Evolutionary conservation across 2,329 filamentous ascomycete genomes (phyloP).

Genomic region (Apiospora hydei): DNA sequence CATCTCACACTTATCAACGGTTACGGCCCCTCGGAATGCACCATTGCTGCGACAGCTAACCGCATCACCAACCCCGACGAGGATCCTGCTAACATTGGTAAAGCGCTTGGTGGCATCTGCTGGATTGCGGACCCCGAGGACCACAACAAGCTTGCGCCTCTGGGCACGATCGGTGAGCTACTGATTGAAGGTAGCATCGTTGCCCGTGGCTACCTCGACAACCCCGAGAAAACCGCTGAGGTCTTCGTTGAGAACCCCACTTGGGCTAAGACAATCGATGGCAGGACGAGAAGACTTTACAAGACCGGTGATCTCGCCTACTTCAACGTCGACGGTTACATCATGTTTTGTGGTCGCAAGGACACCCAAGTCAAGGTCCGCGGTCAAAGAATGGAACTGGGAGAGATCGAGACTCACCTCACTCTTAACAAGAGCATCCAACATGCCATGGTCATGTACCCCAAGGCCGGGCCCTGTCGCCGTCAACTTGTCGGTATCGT

Average conservation of each 20-base stretch:
- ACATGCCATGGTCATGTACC: constrained; percentile 11
- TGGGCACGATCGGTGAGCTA: constrained; percentile 31
- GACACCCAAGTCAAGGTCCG: constrained; percentile 51
- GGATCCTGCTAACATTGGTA: constrained; percentile 15
- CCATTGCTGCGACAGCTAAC: neutral
- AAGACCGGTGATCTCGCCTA: constrained; percentile 33
- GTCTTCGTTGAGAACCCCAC: constrained; percentile 36
- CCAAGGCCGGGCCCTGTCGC: constrained; percentile 4
- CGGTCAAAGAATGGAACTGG: constrained; percentile 51
- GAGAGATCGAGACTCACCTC: constrained; percentile 44
- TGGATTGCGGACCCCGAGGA: constrained; percentile 29
- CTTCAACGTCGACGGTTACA: constrained; percentile 41
- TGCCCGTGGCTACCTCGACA: constrained; percentile 42
- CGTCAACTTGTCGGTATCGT: constrained; percentile 21
- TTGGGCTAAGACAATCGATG: neutral
- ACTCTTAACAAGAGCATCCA: constrained; percentile 15
- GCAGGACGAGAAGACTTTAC: constrained; percentile 33
- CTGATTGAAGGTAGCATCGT: constrained; percentile 30
- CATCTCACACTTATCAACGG: constrained; percentile 10
- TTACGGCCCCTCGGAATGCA: constrained; percentile 21
- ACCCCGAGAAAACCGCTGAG: constrained; percentile 30
- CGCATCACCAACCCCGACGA: neutral
- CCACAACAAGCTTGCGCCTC: constrained; percentile 27
- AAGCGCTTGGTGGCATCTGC: constrained; percentile 13
- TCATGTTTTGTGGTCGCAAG: constrained; percentile 45